Conservation (phyloP, 225 moss, liverwort and hornwort genomes). For the Lunularia cruciata region DNA sequence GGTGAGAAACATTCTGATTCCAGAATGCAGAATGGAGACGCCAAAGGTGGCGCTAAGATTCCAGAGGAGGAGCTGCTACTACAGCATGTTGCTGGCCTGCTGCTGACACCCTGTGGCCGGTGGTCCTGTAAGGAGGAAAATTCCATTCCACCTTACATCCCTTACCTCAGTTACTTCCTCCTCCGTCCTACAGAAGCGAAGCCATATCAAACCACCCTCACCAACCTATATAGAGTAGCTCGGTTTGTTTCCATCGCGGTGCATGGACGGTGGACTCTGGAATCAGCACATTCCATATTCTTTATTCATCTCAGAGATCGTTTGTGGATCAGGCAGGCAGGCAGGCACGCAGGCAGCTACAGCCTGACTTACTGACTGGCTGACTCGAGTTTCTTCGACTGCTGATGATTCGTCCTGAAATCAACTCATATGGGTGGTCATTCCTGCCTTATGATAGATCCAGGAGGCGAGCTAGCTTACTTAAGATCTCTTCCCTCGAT, state of each 20-base stretch:
- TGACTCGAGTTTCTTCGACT: neutral
- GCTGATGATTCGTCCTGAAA: neutral
- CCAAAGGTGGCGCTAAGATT: too few species aligned
- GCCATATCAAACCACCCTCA: neutral
- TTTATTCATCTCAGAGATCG: neutral
- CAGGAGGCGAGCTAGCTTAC: neutral
- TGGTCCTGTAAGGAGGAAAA: neutral
- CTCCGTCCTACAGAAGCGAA: too few species aligned
- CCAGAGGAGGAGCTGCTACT: neutral
- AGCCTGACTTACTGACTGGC: neutral
- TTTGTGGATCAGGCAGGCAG: neutral
- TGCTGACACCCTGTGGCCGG: slow-evolving; percentile 7
- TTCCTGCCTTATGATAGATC: too few species aligned
- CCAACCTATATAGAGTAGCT: neutral
- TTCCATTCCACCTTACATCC: neutral
- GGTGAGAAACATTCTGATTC: slow-evolving; percentile 6
- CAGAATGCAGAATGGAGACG: too few species aligned
- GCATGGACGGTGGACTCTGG: slow-evolving; percentile 7
- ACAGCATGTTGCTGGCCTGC: neutral
- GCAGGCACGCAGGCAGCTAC: neutral
- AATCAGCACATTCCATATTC: neutral
- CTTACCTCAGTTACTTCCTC: too few species aligned
- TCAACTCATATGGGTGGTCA: neutral
- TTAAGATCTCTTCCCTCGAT: neutral
- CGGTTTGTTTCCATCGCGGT: neutral